Evolutionary conservation across 331 rosid species (phyloP).

Genomic region (Quercus tomentella): DNA sequence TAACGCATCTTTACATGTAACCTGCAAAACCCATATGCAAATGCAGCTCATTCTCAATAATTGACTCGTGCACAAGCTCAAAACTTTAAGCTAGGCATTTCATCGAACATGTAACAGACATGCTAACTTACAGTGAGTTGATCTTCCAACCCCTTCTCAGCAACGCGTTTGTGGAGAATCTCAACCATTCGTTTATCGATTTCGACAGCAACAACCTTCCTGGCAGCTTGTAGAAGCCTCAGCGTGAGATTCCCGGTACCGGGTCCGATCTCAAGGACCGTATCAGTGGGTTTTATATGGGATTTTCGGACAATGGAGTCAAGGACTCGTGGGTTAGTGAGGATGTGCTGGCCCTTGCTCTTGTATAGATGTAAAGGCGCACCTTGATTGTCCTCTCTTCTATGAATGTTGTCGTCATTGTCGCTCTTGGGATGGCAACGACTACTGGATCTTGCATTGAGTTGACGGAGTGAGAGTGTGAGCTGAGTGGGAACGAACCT

Average conservation of each 20-base stretch:
- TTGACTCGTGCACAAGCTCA: not conserved
- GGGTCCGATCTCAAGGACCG: slow-evolving; percentile 94
- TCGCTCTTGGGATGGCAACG: slow-evolving; percentile 12
- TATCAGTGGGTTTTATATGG: slow-evolving; percentile 57
- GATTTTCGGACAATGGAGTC: slow-evolving; percentile 69
- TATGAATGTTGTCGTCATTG: slow-evolving; percentile 3
- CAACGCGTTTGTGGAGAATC: slow-evolving; percentile 54
- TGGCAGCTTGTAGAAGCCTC: slow-evolving; percentile 71
- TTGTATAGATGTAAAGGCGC: slow-evolving; percentile 42
- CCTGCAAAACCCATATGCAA: slow-evolving; percentile 43
- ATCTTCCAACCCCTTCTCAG: slow-evolving; percentile 17
- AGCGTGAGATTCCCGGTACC: slow-evolving; percentile 93
- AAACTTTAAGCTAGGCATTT: slow-evolving; percentile 33
- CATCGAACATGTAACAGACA: slow-evolving; percentile 37
- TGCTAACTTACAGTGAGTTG: slow-evolving; percentile 45
- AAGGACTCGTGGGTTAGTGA: slow-evolving; percentile 64
- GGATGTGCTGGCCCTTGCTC: slow-evolving; percentile 84
- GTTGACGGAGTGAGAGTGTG: slow-evolving; percentile 21
- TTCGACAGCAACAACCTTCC: slow-evolving; percentile 57
- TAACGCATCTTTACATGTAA: slow-evolving; percentile 66
- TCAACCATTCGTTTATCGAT: slow-evolving; percentile 76
- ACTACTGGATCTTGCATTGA: slow-evolving; percentile 24
- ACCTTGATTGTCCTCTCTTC: slow-evolving; percentile 13
- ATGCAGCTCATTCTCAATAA: not conserved
- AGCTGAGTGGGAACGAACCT: slow-evolving; percentile 11